Conservation (phyloP, 306 rosid species). For the Lablab purpureus region DNA sequence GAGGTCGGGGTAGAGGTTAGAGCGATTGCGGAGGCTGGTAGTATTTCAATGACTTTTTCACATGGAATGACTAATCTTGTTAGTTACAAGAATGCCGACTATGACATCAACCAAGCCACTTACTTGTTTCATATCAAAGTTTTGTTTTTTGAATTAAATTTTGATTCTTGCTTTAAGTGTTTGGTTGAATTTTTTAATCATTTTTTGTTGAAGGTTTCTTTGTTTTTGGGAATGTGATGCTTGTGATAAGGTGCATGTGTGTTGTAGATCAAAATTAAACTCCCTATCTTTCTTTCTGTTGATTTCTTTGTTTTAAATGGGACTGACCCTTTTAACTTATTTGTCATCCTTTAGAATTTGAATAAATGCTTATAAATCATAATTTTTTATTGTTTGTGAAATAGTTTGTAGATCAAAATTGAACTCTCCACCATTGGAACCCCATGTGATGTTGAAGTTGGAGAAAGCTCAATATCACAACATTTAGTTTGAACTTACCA, state of each 20-base stretch:
- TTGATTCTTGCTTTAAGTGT: slow-evolving; percentile 35
- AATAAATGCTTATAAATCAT: no score
- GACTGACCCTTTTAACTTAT: no score
- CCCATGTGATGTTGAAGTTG: no score
- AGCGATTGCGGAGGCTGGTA: slow-evolving; percentile 94
- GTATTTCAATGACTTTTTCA: slow-evolving; percentile 80
- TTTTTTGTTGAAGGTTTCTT: slow-evolving; percentile 2
- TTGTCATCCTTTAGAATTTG: no score
- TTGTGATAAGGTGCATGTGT: slow-evolving; percentile 40
- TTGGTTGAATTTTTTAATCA: slow-evolving; percentile 13
- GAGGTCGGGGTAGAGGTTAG: slow-evolving; percentile 58
- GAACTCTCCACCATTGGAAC: no score
- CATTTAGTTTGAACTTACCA: no score
- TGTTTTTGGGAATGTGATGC: slow-evolving; percentile 4
- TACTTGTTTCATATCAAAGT: slow-evolving; percentile 6
- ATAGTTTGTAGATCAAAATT: no score
- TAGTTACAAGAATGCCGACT: slow-evolving; percentile 90
- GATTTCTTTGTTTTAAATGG: no score
- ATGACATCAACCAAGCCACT: slow-evolving; percentile 85
- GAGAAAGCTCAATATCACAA: no score
- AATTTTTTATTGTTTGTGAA: no score
- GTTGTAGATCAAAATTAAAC: no score
- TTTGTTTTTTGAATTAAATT: slow-evolving; percentile 11
- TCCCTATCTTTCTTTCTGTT: no score
- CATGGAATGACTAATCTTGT: slow-evolving; percentile 99